Conservation (phyloP, 2,329 filamentous ascomycete species). For the Fusarium coicis region DNA sequence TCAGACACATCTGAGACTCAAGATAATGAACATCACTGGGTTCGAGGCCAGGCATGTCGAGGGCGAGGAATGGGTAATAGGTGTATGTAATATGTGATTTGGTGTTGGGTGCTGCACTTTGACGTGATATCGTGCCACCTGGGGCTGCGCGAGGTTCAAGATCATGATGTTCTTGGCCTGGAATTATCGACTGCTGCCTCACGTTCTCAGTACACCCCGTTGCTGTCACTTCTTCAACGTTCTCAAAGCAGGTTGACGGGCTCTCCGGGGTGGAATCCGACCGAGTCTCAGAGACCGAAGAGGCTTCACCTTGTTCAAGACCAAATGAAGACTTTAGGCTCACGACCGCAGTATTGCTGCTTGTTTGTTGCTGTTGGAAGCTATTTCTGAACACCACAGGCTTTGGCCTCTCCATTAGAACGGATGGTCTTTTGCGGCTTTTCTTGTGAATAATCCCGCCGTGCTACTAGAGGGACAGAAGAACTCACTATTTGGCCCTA, state of each 20-base stretch:
- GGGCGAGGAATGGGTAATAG: neutral
- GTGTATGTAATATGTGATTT: neutral
- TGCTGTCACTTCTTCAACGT: fast-evolving
- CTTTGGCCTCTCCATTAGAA: fast-evolving
- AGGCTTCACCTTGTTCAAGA: too few relatives aligned
- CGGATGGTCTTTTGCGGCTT: neutral
- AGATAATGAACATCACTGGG: neutral
- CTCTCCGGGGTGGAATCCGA: neutral
- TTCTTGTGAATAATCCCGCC: too few relatives aligned
- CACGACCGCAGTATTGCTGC: too few relatives aligned
- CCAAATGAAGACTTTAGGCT: too few relatives aligned
- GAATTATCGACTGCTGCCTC: neutral
- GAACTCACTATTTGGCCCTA: neutral
- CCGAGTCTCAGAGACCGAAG: neutral
- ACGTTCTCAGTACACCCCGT: fast-evolving
- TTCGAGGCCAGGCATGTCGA: neutral
- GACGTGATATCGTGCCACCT: fast-evolving
- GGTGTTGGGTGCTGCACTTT: neutral
- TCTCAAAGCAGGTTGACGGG: neutral
- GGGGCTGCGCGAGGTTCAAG: fast-evolving
- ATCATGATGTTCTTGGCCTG: fast-evolving
- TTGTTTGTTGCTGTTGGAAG: neutral
- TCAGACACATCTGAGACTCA: neutral
- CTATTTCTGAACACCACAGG: neutral
- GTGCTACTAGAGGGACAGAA: too few relatives aligned